These are phyloP conservation scores for Pleurotus eryngii DNA, from an alignment of 768 basidiomycete species.

Conservation along the genomic window DNA sequence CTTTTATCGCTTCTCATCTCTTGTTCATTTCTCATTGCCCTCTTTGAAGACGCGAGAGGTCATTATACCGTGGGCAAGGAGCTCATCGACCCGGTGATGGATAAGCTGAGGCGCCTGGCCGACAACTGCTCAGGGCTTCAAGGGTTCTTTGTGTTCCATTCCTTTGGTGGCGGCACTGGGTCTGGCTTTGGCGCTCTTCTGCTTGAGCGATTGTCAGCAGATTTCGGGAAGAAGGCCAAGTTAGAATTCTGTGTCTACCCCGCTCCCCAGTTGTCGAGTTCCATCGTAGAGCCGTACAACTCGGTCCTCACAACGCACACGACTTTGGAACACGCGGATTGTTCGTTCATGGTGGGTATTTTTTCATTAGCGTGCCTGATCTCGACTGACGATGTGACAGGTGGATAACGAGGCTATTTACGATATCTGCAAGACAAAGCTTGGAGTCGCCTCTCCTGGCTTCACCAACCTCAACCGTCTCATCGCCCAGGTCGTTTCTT, in stretches of 20 bases:
- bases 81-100: constrained; percentile 93
- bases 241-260: constrained; percentile 98
- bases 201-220: constrained; percentile 91
- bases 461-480: constrained; percentile 94
- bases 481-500: constrained; percentile 98
- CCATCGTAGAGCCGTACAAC: constrained; percentile 98
- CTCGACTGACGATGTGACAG: constrained; percentile 31
- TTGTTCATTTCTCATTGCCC: neutral
- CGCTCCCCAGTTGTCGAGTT: constrained; percentile 87
- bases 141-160: constrained; percentile 99
- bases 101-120: constrained; percentile 89
- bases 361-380: constrained; percentile 8
- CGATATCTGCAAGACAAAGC: constrained; percentile 97
- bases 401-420: constrained; percentile 99
- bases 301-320: constrained; percentile 96
- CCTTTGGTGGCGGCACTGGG: constrained; percentile 98
- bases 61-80: constrained; percentile 99
- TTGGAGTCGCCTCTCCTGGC: constrained; percentile 80
- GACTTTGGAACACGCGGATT: constrained; percentile 97
- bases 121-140: constrained; percentile 97
- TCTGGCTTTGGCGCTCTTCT: constrained; percentile 97
- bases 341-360: constrained; percentile 89
- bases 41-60: constrained; percentile 80
- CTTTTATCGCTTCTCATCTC: neutral
- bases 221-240: constrained; percentile 99